Conservation (phyloP, 2,329 filamentous ascomycete genomes). For the Sarocladiaceae sp. region DNA sequence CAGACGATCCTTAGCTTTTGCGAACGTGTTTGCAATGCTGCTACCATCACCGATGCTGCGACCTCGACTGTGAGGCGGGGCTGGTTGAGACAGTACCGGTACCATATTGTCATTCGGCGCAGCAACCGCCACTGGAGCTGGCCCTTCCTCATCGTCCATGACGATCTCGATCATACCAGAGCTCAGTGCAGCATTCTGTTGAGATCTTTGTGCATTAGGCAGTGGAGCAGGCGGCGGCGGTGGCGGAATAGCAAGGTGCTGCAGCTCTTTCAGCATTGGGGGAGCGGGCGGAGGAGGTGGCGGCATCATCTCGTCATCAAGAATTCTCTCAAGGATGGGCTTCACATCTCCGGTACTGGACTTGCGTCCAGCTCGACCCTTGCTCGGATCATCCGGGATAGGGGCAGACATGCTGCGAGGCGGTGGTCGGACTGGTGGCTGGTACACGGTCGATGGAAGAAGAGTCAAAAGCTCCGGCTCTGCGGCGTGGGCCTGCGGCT, state of each 20-base stretch:
- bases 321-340: conserved; percentile 39
- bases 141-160: conserved; percentile 50
- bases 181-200: conserved; percentile 40
- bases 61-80: conserved; percentile 50
- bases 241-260: conserved; percentile 57
- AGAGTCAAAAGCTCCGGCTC: conserved; percentile 37
- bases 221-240: conserved; percentile 59
- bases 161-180: conserved; percentile 63
- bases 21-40: conserved; percentile 49
- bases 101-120: conserved; percentile 38
- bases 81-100: conserved; percentile 40
- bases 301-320: conserved; percentile 22
- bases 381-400: conserved; percentile 36
- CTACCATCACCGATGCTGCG: conserved; percentile 49
- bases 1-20: conserved; percentile 56
- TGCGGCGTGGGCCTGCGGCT: conserved; percentile 17
- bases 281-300: conserved; percentile 42
- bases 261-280: conserved; percentile 57
- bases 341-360: conserved; percentile 32
- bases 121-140: conserved; percentile 18
- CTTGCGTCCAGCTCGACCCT: conserved; percentile 28
- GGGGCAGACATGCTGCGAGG: conserved; percentile 59
- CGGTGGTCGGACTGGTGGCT: conserved; percentile 48
- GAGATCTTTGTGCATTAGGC: conserved; percentile 36
- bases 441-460: conserved; percentile 57